Evolutionary conservation across 768 basidiomycete genomes (phyloP).

Genomic region (Rhizopogon rudus): DNA sequence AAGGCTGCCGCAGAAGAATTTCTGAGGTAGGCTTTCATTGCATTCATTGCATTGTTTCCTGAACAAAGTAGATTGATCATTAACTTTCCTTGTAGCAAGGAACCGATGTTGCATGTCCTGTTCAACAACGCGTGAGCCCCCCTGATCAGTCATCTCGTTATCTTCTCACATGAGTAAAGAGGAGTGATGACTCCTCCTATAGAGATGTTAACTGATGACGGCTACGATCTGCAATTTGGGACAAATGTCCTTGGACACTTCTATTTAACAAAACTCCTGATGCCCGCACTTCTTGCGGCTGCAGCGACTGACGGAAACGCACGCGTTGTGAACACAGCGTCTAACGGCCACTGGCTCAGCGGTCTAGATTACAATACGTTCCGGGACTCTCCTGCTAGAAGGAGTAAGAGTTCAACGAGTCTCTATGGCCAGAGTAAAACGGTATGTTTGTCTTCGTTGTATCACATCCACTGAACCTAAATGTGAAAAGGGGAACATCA

Average conservation of each 20-base stretch:
- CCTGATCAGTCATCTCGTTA: background rate
- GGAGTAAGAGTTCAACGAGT: slow-evolving; percentile 11
- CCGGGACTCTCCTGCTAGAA: slow-evolving; percentile 31
- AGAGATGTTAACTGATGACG: slow-evolving; percentile 14
- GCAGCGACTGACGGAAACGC: slow-evolving; percentile 19
- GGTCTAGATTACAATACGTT: slow-evolving; percentile 34
- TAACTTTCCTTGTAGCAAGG: slow-evolving; percentile 34
- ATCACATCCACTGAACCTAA: background rate
- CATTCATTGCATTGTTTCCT: background rate
- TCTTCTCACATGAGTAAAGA: slow-evolving; percentile 10
- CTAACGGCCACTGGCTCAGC: slow-evolving; percentile 9
- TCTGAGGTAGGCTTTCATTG: slow-evolving; percentile 8
- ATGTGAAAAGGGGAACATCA: slow-evolving; percentile 34
- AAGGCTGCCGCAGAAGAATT: slow-evolving; percentile 26
- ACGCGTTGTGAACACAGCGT: slow-evolving; percentile 29
- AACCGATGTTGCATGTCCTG: slow-evolving; percentile 32
- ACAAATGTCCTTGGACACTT: slow-evolving; percentile 22
- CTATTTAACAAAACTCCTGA: slow-evolving; percentile 21
- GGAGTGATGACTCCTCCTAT: slow-evolving; percentile 22
- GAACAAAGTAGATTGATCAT: background rate
- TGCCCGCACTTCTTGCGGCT: slow-evolving; percentile 18
- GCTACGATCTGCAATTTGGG: slow-evolving; percentile 33
- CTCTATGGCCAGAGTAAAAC: slow-evolving; percentile 26
- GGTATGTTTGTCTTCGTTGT: background rate
- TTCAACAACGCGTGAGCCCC: slow-evolving; percentile 27